These are phyloP conservation scores for Xylariaceae sp. DNA, from an alignment of 2,329 filamentous ascomycete species.

Conservation along the genomic window DNA sequence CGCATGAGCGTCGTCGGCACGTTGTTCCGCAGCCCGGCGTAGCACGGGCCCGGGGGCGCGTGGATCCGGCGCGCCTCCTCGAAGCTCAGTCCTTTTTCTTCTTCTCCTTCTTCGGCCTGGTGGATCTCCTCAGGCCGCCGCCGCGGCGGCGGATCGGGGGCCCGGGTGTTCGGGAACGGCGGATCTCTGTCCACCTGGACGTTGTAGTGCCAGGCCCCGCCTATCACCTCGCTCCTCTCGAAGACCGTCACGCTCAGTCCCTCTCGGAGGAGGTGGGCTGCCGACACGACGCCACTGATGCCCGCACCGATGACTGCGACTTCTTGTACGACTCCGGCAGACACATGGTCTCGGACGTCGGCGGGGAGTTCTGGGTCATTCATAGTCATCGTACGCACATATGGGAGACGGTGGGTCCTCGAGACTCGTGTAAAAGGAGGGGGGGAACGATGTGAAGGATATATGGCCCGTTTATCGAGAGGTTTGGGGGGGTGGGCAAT, in stretches of 20 bases:
- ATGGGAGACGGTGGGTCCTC: too few relatives aligned
- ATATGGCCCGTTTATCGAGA: too few relatives aligned
- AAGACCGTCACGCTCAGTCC: conserved; percentile 51
- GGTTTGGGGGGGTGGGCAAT: too few relatives aligned
- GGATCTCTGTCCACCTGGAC: conserved; percentile 39
- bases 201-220: conserved; percentile 60
- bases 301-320: conserved; percentile 59
- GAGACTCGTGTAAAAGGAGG: too few relatives aligned
- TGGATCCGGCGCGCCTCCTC: conserved; percentile 29
- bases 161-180: conserved; percentile 19
- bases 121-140: not conserved
- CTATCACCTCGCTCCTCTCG: conserved; percentile 52
- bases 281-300: conserved; percentile 53
- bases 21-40: conserved; percentile 60
- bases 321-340: conserved; percentile 26
- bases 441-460: too few relatives aligned
- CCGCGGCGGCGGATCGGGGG: conserved; percentile 18
- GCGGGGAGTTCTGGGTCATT: too few relatives aligned
- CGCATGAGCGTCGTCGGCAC: conserved; percentile 54
- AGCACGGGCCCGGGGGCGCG: conserved; percentile 47
- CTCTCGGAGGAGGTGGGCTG: conserved; percentile 57
- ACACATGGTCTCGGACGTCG: too few relatives aligned
- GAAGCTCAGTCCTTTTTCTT: conserved; percentile 12
- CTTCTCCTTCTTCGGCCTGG: conserved; percentile 5
- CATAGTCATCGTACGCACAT: too few relatives aligned